Percentiles rank a stretch among this genome's conserved stretches.
Evolutionary conservation across 768 basidiomycete species (phyloP).

Genomic region (Serpula lacrymans): DNA sequence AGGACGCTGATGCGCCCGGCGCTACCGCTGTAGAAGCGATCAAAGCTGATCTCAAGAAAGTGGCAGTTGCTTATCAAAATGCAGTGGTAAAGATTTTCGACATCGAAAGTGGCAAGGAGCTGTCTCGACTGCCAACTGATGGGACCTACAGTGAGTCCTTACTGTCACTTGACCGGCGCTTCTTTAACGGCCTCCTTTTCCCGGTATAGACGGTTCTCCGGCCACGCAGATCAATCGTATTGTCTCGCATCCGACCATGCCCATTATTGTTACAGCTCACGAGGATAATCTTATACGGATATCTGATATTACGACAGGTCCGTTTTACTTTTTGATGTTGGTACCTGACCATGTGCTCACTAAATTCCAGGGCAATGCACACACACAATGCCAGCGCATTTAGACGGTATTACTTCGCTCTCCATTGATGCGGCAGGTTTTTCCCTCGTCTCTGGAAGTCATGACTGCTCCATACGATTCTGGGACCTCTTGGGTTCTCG

Average conservation of each 20-base stretch:
- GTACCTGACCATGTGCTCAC: background rate
- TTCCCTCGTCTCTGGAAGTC: slow-evolving; percentile 83
- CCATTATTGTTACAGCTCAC: slow-evolving; percentile 83
- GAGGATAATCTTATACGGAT: slow-evolving; percentile 93
- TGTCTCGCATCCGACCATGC: slow-evolving; percentile 87
- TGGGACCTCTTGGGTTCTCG: slow-evolving; percentile 87
- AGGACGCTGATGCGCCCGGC: slow-evolving; percentile 43
- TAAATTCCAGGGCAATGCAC: slow-evolving; percentile 69
- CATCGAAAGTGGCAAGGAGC: slow-evolving; percentile 82
- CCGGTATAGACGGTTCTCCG: slow-evolving; percentile 59
- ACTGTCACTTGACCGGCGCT: background rate
- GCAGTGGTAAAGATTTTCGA: slow-evolving; percentile 89
- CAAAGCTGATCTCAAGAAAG: slow-evolving; percentile 77
- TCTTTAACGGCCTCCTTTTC: slow-evolving; percentile 2
- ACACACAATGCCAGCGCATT: slow-evolving; percentile 85
- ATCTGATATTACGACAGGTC: slow-evolving; percentile 81
- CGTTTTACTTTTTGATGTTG: slow-evolving; percentile 20
- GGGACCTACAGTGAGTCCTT: slow-evolving; percentile 49
- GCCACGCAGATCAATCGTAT: slow-evolving; percentile 83
- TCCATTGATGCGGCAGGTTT: slow-evolving; percentile 87
- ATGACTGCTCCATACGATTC: slow-evolving; percentile 92
- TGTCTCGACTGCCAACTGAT: slow-evolving; percentile 57
- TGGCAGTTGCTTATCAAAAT: slow-evolving; percentile 89
- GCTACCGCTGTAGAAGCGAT: slow-evolving; percentile 84
- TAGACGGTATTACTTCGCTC: slow-evolving; percentile 88